phyloP scores from a whole-genome alignment of 768 basidiomycete genomes.

The Leucocoprinus sp. region DNA sequence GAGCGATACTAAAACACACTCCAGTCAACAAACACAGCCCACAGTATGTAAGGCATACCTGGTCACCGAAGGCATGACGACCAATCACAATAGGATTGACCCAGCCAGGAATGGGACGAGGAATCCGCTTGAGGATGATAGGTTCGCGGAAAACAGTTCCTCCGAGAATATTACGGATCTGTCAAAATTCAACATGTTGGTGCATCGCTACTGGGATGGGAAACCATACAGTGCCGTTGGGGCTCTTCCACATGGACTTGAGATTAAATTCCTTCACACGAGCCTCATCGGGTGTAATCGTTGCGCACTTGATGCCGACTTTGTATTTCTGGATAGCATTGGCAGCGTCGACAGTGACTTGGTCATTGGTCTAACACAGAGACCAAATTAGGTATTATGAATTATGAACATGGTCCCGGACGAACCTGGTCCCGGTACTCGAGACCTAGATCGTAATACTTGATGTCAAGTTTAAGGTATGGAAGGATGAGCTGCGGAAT shows the following conservation, averaged over 20 bases:
- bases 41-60: constrained; percentile 33
- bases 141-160: constrained; percentile 99
- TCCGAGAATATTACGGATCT: constrained; percentile 96
- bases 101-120: constrained; percentile 95
- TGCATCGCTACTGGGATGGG: background rate
- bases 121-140: constrained; percentile 85
- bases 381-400: background rate
- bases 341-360: constrained; percentile 88
- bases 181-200: background rate
- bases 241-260: constrained; percentile 98
- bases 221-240: constrained; percentile 78
- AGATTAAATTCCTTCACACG: constrained; percentile 95
- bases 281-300: constrained; percentile 97
- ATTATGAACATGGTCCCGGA: background rate
- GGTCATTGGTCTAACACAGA: constrained; percentile 70
- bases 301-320: constrained; percentile 98
- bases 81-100: constrained; percentile 94
- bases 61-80: constrained; percentile 96
- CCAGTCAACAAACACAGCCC: background rate
- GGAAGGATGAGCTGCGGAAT: constrained; percentile 82
- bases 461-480: constrained; percentile 92
- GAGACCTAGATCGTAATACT: constrained; percentile 96
- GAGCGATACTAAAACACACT: constrained; percentile 67
- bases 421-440: constrained; percentile 83
- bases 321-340: constrained; percentile 91